Base-by-base conservation (phyloP, 768 basidiomycete species). In the Hemileccinum rubropunctum region DNA sequence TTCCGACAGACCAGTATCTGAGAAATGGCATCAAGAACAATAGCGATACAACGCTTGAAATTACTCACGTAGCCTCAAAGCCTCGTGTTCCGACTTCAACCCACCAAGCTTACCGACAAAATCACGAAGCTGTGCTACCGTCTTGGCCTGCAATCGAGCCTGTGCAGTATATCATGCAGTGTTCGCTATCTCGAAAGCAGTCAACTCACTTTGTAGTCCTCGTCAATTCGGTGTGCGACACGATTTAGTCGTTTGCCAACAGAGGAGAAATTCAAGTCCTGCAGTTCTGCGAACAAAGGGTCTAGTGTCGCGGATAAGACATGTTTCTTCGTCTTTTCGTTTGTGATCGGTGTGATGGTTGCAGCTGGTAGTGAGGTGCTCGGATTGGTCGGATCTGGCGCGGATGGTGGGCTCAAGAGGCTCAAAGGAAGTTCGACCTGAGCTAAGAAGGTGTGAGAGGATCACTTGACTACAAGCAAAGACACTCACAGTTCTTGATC, bases 101-200 rank as follows among this genome's bases (percentile, higher is more conserved):
- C 93, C 92, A 18, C 94, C 91, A 2, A 99, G 76, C 63, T 91
- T 94, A 12, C 95, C 94, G 17, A 99, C 97, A 69, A 99, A 98
- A 63, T 94, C 91, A 50, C 87, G 81, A 59, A 99, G 74, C 68
- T 99, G 91, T 11, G 88, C 82, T 15, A 95, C 88, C 12, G 92
- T 95, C 70, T 93, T 91, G 15, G 93, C 83, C 69, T 93, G 84
- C 48, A 91, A 81, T 50, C 89, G 82, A 40, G 86, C 84, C 89
- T 91, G 61, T 12, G 18, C 39, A 37, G 15, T 11, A 36, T 30
- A 20, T 51, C 40, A 58, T 40, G 48, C 26, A 34, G 35, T 21
- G 44, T 38, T 52, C 41, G 26, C 14, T 35, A 37, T 27, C 23
- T 26, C 14, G 30, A 38, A 26, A 23, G 0, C 7, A 21, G 34